Conservation (phyloP, 2,329 filamentous ascomycete genomes). For the Acrocalymma vagum region DNA sequence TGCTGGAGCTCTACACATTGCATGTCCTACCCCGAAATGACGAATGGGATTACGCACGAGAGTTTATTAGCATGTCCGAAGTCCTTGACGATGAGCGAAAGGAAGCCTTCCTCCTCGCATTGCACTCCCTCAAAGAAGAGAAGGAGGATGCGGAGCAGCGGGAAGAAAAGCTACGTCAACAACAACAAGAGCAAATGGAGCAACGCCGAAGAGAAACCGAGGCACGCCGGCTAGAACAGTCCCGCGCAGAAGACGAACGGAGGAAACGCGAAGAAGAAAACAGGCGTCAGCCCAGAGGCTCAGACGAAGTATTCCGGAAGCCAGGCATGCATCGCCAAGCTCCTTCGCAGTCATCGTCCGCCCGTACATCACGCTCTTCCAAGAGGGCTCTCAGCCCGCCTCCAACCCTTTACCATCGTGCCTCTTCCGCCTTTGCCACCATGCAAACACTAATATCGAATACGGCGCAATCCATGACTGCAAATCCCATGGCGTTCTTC, state of each 20-base stretch:
- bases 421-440: slow-evolving; percentile 53
- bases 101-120: slow-evolving; percentile 86
- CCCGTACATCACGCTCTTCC: slow-evolving; percentile 35
- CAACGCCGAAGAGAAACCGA: slow-evolving; percentile 56
- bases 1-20: slow-evolving; percentile 93
- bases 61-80: slow-evolving; percentile 87
- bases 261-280: slow-evolving; percentile 49
- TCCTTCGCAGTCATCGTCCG: slow-evolving; percentile 36
- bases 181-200: slow-evolving; percentile 64
- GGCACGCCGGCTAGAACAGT: slow-evolving; percentile 43
- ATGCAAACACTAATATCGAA: slow-evolving; percentile 60
- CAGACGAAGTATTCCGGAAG: slow-evolving; percentile 39
- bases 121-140: slow-evolving; percentile 85
- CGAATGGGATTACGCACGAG: slow-evolving; percentile 94
- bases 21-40: slow-evolving; percentile 93
- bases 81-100: slow-evolving; percentile 91
- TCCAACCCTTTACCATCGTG: slow-evolving; percentile 51
- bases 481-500: slow-evolving; percentile 64
- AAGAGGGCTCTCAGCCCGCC: slow-evolving; percentile 44
- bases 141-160: slow-evolving; percentile 75
- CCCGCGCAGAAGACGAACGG: slow-evolving; percentile 54
- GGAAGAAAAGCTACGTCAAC: slow-evolving; percentile 69
- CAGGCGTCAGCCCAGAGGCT: slow-evolving; percentile 39
- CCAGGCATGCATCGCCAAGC: slow-evolving; percentile 22
- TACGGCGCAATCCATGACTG: slow-evolving; percentile 60